These are phyloP conservation scores for Phytophthora litchii DNA, from an alignment of 352 stramenopile genomes.

Conservation along the genomic window DNA sequence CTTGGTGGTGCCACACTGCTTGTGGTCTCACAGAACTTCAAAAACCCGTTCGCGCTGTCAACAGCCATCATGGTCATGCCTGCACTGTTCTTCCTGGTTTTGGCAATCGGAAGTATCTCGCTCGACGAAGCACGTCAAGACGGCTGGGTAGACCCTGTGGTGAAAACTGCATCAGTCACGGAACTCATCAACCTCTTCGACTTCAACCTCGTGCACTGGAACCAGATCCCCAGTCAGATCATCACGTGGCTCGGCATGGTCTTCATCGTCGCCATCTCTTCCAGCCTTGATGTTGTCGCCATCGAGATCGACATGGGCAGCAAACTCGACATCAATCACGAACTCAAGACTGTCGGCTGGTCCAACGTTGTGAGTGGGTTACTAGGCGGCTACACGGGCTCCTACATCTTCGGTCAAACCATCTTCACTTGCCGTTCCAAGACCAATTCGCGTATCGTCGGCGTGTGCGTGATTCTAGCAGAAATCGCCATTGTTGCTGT, in stretches of 20 bases:
- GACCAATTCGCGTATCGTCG: constrained; percentile 89
- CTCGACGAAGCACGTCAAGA: constrained; percentile 87
- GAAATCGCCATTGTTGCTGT: constrained; percentile 87
- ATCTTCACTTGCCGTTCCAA: constrained; percentile 96
- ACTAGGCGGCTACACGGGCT: constrained; percentile 96
- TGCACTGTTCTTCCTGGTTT: constrained; percentile 88
- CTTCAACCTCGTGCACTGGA: constrained; percentile 90
- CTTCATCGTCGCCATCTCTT: constrained; percentile 96
- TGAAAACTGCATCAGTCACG: constrained; percentile 53
- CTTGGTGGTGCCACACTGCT: constrained; percentile 80
- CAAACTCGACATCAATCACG: constrained; percentile 94
- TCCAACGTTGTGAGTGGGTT: constrained; percentile 95
- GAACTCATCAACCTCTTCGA: constrained; percentile 89
- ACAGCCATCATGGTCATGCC: constrained; percentile 87
- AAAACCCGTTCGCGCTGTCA: constrained; percentile 67
- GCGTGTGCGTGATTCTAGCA: constrained; percentile 85
- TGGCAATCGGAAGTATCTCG: constrained; percentile 75
- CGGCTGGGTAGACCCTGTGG: constrained; percentile 87
- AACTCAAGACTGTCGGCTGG: constrained; percentile 92
- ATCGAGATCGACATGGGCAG: constrained; percentile 96
- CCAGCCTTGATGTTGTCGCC: constrained; percentile 95
- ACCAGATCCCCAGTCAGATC: constrained; percentile 84
- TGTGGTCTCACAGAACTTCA: constrained; percentile 69
- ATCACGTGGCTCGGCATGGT: constrained; percentile 95
- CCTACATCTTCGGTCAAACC: constrained; percentile 98